Conservation (phyloP, 805 yeast species). For the Candida germanica region DNA sequence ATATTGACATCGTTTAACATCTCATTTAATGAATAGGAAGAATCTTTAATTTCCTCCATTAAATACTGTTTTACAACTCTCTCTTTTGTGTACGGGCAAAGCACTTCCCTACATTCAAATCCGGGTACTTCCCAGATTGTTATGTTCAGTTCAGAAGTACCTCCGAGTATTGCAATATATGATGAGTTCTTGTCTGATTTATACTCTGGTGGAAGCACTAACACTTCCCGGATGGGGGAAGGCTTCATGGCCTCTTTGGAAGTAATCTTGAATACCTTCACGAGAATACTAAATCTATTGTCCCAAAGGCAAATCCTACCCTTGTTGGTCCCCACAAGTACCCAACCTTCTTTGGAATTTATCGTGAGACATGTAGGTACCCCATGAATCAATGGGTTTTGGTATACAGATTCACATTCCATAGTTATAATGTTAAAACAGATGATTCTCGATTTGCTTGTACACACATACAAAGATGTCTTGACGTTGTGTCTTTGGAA, state of each 20-base stretch:
- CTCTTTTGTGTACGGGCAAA: constrained; percentile 10
- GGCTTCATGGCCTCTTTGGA: constrained; percentile 18
- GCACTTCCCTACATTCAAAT: constrained; percentile 48
- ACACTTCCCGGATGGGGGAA: constrained; percentile 8
- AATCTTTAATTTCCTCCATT: constrained; percentile 21
- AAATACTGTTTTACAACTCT: constrained; percentile 18
- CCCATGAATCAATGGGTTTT: constrained; percentile 65
- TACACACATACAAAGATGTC: constrained; percentile 46
- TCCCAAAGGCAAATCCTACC: constrained; percentile 86
- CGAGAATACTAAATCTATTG: constrained; percentile 56
- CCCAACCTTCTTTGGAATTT: constrained; percentile 56
- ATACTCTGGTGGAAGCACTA: constrained; percentile 9
- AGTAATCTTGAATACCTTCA: constrained; percentile 62
- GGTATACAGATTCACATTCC: constrained; percentile 39
- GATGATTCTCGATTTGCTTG: constrained; percentile 51
- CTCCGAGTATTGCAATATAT: constrained; percentile 27
- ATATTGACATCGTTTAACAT: constrained; percentile 9
- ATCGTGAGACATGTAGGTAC: constrained; percentile 57
- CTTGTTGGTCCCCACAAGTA: constrained; percentile 67
- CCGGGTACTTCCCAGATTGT: constrained; percentile 75
- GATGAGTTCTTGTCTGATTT: constrained; percentile 1
- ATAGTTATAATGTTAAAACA: constrained; percentile 59
- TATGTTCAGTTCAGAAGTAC: constrained; percentile 54
- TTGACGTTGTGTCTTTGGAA: constrained; percentile 7
- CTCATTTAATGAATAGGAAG: constrained; percentile 6